Percentiles rank a stretch among this genome's conserved stretches.
phyloP scores from a whole-genome alignment of 2,329 filamentous ascomycete genomes.

The Clarireedia paspali region DNA sequence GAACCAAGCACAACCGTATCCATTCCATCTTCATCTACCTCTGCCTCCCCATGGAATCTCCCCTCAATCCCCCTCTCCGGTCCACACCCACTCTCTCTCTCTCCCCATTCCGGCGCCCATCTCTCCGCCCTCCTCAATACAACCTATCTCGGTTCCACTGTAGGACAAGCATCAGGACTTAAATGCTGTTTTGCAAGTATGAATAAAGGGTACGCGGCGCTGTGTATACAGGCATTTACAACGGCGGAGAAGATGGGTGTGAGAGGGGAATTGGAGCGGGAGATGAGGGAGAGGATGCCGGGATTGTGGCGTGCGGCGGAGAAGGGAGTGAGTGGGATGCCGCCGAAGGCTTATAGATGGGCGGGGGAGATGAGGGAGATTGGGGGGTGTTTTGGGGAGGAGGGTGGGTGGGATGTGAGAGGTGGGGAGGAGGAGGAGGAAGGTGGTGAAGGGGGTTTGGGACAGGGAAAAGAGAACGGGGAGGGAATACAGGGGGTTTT shows the following conservation, averaged over 20 bases:
- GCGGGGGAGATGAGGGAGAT: slow-evolving; percentile 74
- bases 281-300: slow-evolving; percentile 46
- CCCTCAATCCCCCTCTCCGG: slow-evolving; percentile 42
- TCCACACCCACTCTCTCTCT: slow-evolving; percentile 32
- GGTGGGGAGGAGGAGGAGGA: slow-evolving; percentile 13
- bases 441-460: not conserved
- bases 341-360: slow-evolving; percentile 72
- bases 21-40: not conserved
- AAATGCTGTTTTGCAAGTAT: slow-evolving; percentile 60
- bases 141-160: slow-evolving; percentile 39
- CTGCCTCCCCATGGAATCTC: slow-evolving; percentile 9
- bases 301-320: slow-evolving; percentile 39
- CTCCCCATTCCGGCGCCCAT: slow-evolving; percentile 34
- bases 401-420: slow-evolving; percentile 53
- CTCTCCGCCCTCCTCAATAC: slow-evolving; percentile 40
- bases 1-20: slow-evolving; percentile 32
- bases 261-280: slow-evolving; percentile 46
- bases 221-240: slow-evolving; percentile 63
- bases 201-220: slow-evolving; percentile 57
- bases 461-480: slow-evolving; percentile 18
- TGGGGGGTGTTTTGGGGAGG: slow-evolving; percentile 47
- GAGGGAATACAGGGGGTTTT: slow-evolving; percentile 39
- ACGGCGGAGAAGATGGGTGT: slow-evolving; percentile 59
- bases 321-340: slow-evolving; percentile 48
- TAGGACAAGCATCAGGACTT: slow-evolving; percentile 51